Base-by-base conservation (phyloP, 2,329 filamentous ascomycete genomes). In the Penicillium sp. region DNA sequence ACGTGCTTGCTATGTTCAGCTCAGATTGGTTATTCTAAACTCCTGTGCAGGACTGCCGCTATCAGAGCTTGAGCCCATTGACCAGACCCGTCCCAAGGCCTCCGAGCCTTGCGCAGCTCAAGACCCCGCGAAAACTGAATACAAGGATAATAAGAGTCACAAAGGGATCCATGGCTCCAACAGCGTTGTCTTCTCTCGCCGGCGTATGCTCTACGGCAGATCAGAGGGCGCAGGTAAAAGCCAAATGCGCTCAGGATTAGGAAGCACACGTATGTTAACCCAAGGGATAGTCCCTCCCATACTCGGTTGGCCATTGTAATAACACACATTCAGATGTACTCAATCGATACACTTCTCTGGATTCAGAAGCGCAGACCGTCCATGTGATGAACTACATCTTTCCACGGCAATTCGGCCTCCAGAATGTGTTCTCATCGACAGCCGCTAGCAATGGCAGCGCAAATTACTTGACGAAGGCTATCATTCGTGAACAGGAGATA, bases 331-430 rank as follows among this genome's bases (percentile, higher is more conserved):
- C 5, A 96, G 91, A 97, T 79, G 87, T 93, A 2, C 76, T 98
- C 25, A 96, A 95, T 71, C 86, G 92, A 22, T 90, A 83, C 64
- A 76, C 82, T 10, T 66, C 67, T 3, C 59, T 38, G 69, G 83
- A 67, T 60, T 75, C 42, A 62, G 69, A 79, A 1, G 70, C 76
- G 12, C 84, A 89, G 63, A 90, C 87, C 0, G 71, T 87, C 11
- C 90, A 90, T 66, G 77, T 96, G 20, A 86, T 96, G 84, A 95
- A 94, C 81, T 94, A 98, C 75, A 88, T 99, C 1, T 99, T 99
- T 67, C 95, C 95, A 35, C 84, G 89, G 11, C 93, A 98, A 70
- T 98, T 96, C 70, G 86, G 86, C 14, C 79, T 99, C 3, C 92
- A 96, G 71, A 99, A 98, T 75, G 92, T 90, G n/a, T 97, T 98